Evolutionary conservation across 1,139 yeast genomes (phyloP), one percentile per base, ranked within the genome.

Genomic region (Yarrowia galli): DNA sequence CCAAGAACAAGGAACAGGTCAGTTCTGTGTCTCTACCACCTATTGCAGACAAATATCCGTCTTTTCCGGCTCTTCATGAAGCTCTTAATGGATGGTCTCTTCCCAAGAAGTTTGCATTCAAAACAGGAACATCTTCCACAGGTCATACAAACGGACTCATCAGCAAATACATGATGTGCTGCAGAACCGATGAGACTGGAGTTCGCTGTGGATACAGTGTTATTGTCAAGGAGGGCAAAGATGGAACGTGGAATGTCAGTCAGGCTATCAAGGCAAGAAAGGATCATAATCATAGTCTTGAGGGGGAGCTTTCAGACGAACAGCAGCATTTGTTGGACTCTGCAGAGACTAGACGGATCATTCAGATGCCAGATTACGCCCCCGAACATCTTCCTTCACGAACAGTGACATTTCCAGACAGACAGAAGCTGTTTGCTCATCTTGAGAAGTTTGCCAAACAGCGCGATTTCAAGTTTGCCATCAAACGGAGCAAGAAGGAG

Each of bases 121-220:
- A 56, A 16, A 56, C 63, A 0, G 63, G 63, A 12, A 56, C 48
- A 1, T 56, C 63, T 3, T 56, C 63, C 13, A 56, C 49, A 13
- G 48, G 63, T 2, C 63, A 42, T 13, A 40, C 63, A 3, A 56
- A 56, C 25, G 63, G 63, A 1, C 25, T 56, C 18, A 38, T 40
- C 8, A 56, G 63, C 25, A 56, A 56, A 15, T 56, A 56, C 25
- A 56, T 56, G 63, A 49, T 56, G 2, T 56, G 63, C 15, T 56
- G 63, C 20, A 56, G 25, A 40, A 28, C 25, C 13, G 15, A 25
- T 4, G 63, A 56, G 0, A 25, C 46, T 2, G 63, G 63, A 2
- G 48, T 42, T 7, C 48, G 49, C 18, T 56, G 63, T 15, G 22
- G 13, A 2, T 56, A 56, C 48, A 56, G 25, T n/a, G 15, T 56